Percentiles rank a stretch among this genome's conserved stretches.
phyloP scores from a whole-genome alignment of 2,329 filamentous ascomycete species.

The Hypocrella siamensis region DNA sequence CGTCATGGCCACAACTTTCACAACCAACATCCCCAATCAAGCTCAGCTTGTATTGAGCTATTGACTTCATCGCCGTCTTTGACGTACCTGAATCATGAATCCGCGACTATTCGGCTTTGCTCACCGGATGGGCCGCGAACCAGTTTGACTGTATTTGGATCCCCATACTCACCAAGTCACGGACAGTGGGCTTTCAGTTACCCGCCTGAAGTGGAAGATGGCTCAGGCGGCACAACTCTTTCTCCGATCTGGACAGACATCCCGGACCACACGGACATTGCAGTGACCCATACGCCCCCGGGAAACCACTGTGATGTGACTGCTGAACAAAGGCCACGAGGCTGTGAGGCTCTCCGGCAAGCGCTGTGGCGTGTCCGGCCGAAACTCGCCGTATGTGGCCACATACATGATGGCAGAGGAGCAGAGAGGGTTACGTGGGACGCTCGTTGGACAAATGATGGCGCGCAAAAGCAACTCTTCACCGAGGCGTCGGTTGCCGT shows the following conservation, averaged over 20 bases:
- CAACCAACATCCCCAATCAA: slow-evolving; percentile 37
- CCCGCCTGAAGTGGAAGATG: slow-evolving; percentile 10
- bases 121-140: slow-evolving; percentile 39
- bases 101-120: slow-evolving; percentile 35
- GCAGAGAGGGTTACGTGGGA: slow-evolving; percentile 48
- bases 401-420: slow-evolving; percentile 55
- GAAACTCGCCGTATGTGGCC: slow-evolving; percentile 51
- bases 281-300: slow-evolving; percentile 58
- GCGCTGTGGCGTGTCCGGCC: slow-evolving; percentile 47
- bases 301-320: slow-evolving; percentile 40
- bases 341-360: slow-evolving; percentile 43
- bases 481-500: slow-evolving; percentile 24
- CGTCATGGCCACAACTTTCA: slow-evolving; percentile 38
- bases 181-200: slow-evolving; percentile 57
- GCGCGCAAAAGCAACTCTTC: slow-evolving; percentile 20
- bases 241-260: slow-evolving; percentile 44
- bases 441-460: slow-evolving; percentile 9
- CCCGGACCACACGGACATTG: slow-evolving; percentile 44
- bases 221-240: slow-evolving; percentile 8
- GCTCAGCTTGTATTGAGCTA: slow-evolving; percentile 35
- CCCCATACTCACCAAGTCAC: slow-evolving; percentile 44
- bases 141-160: slow-evolving; percentile 52
- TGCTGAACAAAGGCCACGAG: slow-evolving; percentile 23
- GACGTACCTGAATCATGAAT: slow-evolving; percentile 48
- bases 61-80: slow-evolving; percentile 38